Evolutionary conservation across 805 yeast species (phyloP).

Genomic region (Ogataea polymorpha): DNA sequence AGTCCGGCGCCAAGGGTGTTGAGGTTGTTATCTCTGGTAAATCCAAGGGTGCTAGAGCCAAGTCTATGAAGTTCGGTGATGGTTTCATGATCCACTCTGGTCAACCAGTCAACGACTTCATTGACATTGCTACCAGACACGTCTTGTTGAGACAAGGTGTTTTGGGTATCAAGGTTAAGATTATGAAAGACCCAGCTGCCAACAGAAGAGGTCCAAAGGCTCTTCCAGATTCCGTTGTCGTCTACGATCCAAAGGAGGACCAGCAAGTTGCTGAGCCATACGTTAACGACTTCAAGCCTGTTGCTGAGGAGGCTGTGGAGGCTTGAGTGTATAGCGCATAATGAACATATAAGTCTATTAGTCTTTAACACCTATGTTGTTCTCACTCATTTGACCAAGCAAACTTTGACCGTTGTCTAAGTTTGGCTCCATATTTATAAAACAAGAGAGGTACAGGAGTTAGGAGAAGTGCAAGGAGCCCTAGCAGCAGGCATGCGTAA

Average conservation of each 20-base stretch:
- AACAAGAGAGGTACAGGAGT: conserved; percentile 56
- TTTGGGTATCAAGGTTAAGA: conserved; percentile 98
- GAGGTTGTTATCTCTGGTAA: conserved; percentile 99
- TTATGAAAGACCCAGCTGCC: conserved; percentile 97
- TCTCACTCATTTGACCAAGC: conserved; percentile 35
- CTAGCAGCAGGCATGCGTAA: conserved; percentile 57
- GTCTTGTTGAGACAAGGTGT: conserved; percentile 99
- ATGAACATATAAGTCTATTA: conserved; percentile 1
- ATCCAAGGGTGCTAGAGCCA: conserved; percentile 99
- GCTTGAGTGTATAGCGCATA: conserved; percentile 18
- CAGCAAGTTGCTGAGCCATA: conserved; percentile 74
- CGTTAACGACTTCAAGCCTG: conserved; percentile 69
- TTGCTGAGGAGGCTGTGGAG: conserved; percentile 38
- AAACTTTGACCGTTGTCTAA: conserved; percentile 45
- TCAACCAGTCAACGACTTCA: conserved; percentile 99
- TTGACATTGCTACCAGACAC: conserved; percentile 99
- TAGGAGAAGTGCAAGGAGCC: conserved; percentile 46
- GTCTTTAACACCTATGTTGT: neutral
- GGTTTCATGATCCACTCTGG: conserved; percentile 99
- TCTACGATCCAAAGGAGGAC: conserved; percentile 94
- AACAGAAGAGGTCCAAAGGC: conserved; percentile 84
- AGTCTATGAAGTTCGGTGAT: conserved; percentile 99
- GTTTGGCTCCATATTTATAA: conserved; percentile 43
- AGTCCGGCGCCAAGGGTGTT: conserved; percentile 99
- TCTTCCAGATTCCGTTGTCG: conserved; percentile 92